A percentile compares a stretch with the other conserved stretches of the same genome.
phyloP scores from a whole-genome alignment of 2,329 filamentous ascomycete genomes.

The Cladosporium velox region DNA sequence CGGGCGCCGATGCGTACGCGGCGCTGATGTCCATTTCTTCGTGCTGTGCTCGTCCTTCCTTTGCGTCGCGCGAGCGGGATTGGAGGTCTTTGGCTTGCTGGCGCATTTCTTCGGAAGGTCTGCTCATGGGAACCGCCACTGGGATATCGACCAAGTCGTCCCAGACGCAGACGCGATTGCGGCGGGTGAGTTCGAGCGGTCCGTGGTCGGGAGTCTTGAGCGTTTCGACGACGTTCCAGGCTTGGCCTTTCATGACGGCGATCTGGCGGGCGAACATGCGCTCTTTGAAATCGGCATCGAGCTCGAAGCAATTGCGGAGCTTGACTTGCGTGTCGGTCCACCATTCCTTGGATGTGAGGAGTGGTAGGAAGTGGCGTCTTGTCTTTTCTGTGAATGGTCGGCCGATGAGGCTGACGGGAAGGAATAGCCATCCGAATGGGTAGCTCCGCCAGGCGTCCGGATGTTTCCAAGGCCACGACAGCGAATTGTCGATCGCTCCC shows the following conservation, averaged over 20 bases:
- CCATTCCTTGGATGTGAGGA: conserved; percentile 93
- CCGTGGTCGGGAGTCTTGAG: conserved; percentile 91
- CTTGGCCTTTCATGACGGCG: conserved; percentile 98
- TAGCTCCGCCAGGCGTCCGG: conserved; percentile 91
- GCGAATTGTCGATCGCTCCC: conserved; percentile 94
- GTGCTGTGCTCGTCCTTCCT: conserved; percentile 50
- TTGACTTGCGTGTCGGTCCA: conserved; percentile 93
- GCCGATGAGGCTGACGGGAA: conserved; percentile 93
- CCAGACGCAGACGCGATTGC: conserved; percentile 94
- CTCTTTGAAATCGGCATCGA: conserved; percentile 95
- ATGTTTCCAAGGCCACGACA: conserved; percentile 99
- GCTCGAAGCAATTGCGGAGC: conserved; percentile 81
- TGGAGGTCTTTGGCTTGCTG: conserved; percentile 50
- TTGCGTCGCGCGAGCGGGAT: conserved; percentile 25
- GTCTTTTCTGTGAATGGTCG: conserved; percentile 95
- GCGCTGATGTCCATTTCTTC: conserved; percentile 93
- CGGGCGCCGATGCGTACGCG: conserved; percentile 59
- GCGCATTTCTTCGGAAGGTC: conserved; percentile 81
- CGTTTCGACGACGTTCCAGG: conserved; percentile 98
- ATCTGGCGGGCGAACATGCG: conserved; percentile 99
- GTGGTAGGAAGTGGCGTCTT: conserved; percentile 89
- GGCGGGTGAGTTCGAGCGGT: conserved; percentile 85
- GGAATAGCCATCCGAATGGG: conserved; percentile 96
- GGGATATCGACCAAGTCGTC: conserved; percentile 96
- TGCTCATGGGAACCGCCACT: conserved; percentile 85